Evolutionary conservation across 331 rosid species (phyloP), one percentile per base, ranked within the genome.

Genomic region (Malus hybrid): DNA sequence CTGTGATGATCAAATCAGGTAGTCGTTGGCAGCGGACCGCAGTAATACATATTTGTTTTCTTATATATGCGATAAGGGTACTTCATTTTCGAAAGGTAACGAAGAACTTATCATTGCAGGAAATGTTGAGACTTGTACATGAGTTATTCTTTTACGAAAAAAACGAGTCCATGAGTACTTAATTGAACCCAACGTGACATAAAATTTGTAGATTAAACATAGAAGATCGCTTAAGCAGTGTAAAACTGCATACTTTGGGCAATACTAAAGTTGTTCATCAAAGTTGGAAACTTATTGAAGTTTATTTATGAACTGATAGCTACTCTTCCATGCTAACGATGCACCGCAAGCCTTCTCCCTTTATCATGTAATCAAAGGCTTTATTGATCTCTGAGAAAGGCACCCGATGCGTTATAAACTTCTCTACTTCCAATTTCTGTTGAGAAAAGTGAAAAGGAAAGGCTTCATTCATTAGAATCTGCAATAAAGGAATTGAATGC

Each of bases 321-420:
- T 69, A 69, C 10, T 77, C 69, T 69, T 77, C 80, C 80, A 77
- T 77, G 57, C 75, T 68, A 39, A 77, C 46, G 59, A 69, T 69
- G 28, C 80, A 77, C 20, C 80, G 74, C 20, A 77, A 11, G 27
- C 75, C 75, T 33, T 69, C 80, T 20, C 80, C 80, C 32, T n/a
- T 68, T 33, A 32, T 1, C 81, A 77, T 77, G 71, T 77, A 77
- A 19, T 77, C 81, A n/a, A 76, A 76, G 67, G 79, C 72, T 27
- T 76, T 76, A 28, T 76, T 76, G 73, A 76, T 76, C 2, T 76
- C 71, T 0, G 81, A 69, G 76, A 70, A 77, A 19, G 76, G 81
- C 10, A 70, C 29, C 16, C 42, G 71, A 39, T 77, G 81, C 5
- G 76, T 77, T 46, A 77, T 69, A 20, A 77, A 77, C 44, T 77